Evolutionary conservation across 345 rosid species (phyloP).

Genomic region (Populus simonii): DNA sequence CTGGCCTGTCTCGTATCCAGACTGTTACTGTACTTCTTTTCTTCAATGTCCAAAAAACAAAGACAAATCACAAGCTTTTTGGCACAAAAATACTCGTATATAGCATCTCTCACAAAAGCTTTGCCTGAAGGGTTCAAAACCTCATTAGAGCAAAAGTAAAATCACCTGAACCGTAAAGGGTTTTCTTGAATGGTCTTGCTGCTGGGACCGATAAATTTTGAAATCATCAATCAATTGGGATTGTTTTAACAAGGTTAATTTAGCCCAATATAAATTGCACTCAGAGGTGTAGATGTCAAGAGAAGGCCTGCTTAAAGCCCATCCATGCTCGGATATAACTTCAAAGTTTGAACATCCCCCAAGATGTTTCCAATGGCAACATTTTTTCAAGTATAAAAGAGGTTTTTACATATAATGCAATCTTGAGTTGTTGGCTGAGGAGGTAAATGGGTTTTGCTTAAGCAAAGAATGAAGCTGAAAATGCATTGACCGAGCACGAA

Average conservation of each 20-base stretch:
- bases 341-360: background rate
- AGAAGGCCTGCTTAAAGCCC: background rate
- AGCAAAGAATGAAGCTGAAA: background rate
- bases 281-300: background rate
- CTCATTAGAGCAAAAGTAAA: background rate
- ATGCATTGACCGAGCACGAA: background rate
- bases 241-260: background rate
- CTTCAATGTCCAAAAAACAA: too few species aligned
- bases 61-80: too few species aligned
- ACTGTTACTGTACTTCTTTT: background rate
- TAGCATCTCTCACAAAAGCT: background rate
- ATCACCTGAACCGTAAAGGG: background rate
- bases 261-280: background rate
- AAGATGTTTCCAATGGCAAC: background rate
- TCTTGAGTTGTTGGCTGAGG: background rate
- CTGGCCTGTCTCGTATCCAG: background rate
- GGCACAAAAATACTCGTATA: background rate
- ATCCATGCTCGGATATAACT: background rate
- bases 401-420: background rate
- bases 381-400: background rate
- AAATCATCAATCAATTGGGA: background rate
- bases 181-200: background rate
- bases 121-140: background rate
- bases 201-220: background rate
- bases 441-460: background rate